phyloP scores from a whole-genome alignment of 2,329 filamentous ascomycete genomes.

The Trichoderma koningiopsis region DNA sequence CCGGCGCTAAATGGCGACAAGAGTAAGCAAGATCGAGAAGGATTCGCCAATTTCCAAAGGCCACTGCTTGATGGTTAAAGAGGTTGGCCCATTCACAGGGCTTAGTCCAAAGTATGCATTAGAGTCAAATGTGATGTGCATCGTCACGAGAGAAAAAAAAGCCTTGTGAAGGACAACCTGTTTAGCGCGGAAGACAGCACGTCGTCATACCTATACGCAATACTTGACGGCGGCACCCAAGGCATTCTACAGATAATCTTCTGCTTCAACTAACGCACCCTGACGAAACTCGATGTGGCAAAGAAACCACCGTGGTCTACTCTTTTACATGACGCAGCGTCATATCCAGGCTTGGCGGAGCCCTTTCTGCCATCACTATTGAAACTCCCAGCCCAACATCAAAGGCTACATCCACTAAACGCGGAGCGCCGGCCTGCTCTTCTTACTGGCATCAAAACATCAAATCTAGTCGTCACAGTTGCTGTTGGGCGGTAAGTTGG shows the following conservation, averaged over 20 bases:
- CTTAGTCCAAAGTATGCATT: not conserved
- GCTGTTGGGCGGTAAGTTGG: not conserved
- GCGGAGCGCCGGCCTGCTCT: not conserved
- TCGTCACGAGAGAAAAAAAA: conserved; percentile 2
- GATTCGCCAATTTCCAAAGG: not conserved
- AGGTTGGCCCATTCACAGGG: not conserved
- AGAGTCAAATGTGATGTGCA: conserved; percentile 5
- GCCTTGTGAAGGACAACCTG: not conserved
- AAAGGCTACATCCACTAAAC: not conserved
- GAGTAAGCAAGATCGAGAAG: conserved; percentile 22
- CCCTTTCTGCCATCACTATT: not conserved
- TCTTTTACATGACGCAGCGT: not conserved
- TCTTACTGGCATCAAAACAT: not conserved
- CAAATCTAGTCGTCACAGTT: not conserved
- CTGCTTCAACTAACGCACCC: not conserved
- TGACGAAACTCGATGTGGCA: not conserved
- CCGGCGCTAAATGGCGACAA: conserved; percentile 22
- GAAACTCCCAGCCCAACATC: not conserved
- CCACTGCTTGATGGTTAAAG: not conserved
- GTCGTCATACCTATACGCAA: not conserved
- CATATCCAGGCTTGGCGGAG: conserved; percentile 1
- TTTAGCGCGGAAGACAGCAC: not conserved
- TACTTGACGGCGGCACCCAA: not conserved
- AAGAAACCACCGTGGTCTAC: not conserved
- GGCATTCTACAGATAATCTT: not conserved